Conservation (phyloP, 2,329 filamentous ascomycete species). For the Plectosphaerella cucumerina region DNA sequence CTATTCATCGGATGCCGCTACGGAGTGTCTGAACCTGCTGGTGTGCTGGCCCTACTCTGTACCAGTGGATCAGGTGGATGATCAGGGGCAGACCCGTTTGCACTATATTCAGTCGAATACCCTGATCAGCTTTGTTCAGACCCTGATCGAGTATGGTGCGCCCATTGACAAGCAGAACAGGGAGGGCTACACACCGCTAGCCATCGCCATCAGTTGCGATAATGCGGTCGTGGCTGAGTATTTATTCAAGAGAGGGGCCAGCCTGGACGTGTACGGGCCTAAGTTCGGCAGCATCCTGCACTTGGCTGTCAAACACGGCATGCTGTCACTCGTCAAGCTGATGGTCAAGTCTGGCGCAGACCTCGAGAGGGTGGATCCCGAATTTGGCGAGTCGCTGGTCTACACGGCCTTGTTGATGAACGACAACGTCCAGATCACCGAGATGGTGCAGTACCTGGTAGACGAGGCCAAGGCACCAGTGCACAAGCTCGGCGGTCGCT, state of each 20-base stretch:
- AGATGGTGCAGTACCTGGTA: constrained; percentile 12
- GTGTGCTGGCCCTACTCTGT: not conserved
- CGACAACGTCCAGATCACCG: not conserved
- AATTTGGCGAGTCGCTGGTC: not conserved
- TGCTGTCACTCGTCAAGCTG: not conserved
- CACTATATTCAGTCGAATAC: constrained; percentile 1
- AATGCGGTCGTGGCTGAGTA: not conserved
- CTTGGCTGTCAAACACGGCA: not conserved
- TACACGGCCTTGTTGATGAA: not conserved
- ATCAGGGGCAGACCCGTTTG: constrained; percentile 5
- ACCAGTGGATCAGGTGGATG: not conserved
- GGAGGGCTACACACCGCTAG: constrained; percentile 6
- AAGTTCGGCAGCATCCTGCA: not conserved
- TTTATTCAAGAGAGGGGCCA: not conserved
- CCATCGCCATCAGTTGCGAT: not conserved
- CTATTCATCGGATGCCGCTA: no score
- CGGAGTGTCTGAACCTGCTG: not conserved
- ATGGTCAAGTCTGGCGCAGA: not conserved
- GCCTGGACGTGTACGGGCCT: not conserved
- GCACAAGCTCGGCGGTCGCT: not conserved
- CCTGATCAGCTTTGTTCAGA: not conserved
- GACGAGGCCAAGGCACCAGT: constrained; percentile 5
- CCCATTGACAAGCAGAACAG: constrained; percentile 5
- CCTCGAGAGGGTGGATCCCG: not conserved
- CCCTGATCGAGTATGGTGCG: constrained; percentile 11